Base-by-base conservation (phyloP, 1,284 basidiomycete genomes). In the Albatrellus sp. region DNA sequence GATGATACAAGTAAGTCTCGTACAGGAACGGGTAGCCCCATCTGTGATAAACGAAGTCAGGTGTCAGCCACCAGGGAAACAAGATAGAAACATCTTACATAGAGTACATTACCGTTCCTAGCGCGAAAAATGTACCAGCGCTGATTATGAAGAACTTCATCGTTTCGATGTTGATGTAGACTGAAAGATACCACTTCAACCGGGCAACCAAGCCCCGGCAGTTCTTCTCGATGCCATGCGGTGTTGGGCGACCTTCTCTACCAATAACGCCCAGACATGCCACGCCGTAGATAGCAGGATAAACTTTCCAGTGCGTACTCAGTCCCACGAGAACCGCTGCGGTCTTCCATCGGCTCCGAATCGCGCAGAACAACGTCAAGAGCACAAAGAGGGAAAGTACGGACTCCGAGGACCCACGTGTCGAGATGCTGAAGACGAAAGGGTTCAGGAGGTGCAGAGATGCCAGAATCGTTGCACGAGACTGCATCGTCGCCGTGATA, bases 11-110 rank as follows among this genome's bases (percentile, higher is more conserved):
- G 62, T 92, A 98, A 0, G 94, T 86, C 60, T 98, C 84, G 48
- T 89, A 73, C 20, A 98, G 66, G 67, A 97, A 97, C 0, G 92
- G 84, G 52, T 84, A 70, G 4, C 94, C 96, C 92, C 93, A 98
- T 49, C 90, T 96, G 48, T 46, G 32, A 48, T 43, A 36, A 36
- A 41, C 35, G 41, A 40, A 35, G 20, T 42, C 43, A 37, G 17
- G 46, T 46, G 16, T 28, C 40, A 43, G 44, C 47, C 36, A 38
- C 16, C 30, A n/a, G 20, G 39, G 31, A 29, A 30, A 29, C 11
- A 40, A 30, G n/a, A 5, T 14, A 40, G 42, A 20, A 36, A n/a
- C 11, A 40, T 72, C 84, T 60, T 57, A 93, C 92, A 94, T 66
- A 7, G 72, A 60, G 61, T 90, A 96, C 62, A 90, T 84, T 1